Evolutionary conservation across 352 stramenopile species (phyloP).

Genomic region (Phytophthora hibernalis): DNA sequence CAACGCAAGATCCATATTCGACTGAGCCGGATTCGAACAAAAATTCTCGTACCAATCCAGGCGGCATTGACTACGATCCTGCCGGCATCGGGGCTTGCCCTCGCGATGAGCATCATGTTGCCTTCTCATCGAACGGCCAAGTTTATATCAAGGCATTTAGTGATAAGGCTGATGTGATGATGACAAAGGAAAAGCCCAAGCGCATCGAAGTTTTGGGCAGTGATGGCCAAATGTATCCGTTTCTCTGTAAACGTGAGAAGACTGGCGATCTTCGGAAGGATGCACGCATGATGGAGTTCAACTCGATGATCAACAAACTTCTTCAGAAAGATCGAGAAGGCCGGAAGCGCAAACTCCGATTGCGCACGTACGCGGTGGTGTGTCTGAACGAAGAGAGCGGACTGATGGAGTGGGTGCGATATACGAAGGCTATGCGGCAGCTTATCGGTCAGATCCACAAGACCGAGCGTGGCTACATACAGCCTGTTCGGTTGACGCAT

Average conservation of each 20-base stretch:
- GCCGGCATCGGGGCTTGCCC: constrained; percentile 67
- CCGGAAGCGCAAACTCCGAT: constrained; percentile 91
- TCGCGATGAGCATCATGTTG: constrained; percentile 54
- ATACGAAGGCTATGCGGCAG: constrained; percentile 95
- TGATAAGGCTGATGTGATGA: constrained; percentile 96
- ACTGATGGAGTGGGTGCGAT: constrained; percentile 99
- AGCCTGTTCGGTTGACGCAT: constrained; percentile 75
- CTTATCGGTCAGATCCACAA: constrained; percentile 90
- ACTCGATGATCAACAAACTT: constrained; percentile 99
- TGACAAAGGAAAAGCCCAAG: constrained; percentile 99
- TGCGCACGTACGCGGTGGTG: constrained; percentile 99
- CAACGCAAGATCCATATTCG: constrained; percentile 87
- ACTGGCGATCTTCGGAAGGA: constrained; percentile 99
- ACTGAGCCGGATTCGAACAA: constrained; percentile 67
- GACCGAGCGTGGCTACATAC: constrained; percentile 86
- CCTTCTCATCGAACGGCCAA: constrained; percentile 72
- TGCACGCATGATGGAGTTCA: constrained; percentile 99
- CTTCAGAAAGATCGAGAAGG: constrained; percentile 92
- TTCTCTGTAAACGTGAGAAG: constrained; percentile 97
- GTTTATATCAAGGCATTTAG: constrained; percentile 91
- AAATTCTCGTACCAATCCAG: constrained; percentile 86
- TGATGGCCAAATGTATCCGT: constrained; percentile 84
- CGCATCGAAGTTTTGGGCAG: constrained; percentile 92
- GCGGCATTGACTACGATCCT: constrained; percentile 77
- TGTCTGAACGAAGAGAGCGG: constrained; percentile 99